These are phyloP conservation scores for Nicotiana tabacum DNA, from an alignment of 257 asterid genomes.

Conservation along the genomic window DNA sequence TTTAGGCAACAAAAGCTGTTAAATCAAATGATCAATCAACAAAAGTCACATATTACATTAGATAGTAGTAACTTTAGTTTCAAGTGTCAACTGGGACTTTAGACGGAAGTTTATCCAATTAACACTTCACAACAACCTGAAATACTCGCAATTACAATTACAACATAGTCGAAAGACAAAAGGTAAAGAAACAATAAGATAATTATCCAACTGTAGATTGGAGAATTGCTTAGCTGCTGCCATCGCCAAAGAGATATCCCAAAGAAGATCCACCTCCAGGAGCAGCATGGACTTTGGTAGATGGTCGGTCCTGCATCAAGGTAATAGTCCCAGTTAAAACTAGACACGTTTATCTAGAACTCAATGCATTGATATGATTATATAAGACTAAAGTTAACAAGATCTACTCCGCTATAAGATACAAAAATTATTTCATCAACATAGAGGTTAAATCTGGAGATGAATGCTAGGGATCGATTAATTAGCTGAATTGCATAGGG, in stretches of 20 bases:
- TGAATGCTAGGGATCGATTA: too few species aligned
- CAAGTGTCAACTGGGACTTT: conserved; percentile 7
- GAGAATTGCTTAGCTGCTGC: conserved; percentile 28
- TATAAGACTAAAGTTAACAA: not conserved
- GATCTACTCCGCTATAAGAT: not conserved
- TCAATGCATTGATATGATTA: not conserved
- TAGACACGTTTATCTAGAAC: not conserved
- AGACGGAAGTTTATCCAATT: not conserved
- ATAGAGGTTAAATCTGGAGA: too few species aligned
- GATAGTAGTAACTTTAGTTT: not conserved
- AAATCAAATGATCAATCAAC: conserved; percentile 7
- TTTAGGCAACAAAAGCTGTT: not conserved
- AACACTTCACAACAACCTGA: not conserved
- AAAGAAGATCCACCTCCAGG: conserved; percentile 43
- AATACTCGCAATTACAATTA: not conserved
- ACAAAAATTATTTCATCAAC: not conserved
- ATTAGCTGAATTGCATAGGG: too few species aligned
- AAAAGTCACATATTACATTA: not conserved
- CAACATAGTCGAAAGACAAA: not conserved
- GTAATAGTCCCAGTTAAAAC: not conserved
- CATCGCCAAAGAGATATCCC: conserved; percentile 57
- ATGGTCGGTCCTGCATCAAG: conserved; percentile 52
- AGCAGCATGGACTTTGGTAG: conserved; percentile 47
- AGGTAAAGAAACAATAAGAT: not conserved
- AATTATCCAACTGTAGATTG: conserved; percentile 9